Base-by-base conservation (phyloP, 345 rosid species). In the Pugionium cornutum region DNA sequence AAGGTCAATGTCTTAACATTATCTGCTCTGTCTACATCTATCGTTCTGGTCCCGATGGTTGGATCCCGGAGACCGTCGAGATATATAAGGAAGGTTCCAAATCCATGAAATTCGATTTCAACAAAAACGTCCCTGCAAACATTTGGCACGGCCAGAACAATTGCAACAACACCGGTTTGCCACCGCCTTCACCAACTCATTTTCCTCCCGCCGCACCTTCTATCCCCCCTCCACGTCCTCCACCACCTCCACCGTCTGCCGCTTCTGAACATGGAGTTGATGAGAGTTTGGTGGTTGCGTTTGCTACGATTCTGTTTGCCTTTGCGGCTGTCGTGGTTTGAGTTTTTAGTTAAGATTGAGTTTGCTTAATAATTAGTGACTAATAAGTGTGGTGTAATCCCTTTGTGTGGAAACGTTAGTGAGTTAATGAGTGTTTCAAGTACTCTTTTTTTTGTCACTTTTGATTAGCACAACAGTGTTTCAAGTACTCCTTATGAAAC, bases 1-100 rank as follows among this genome's bases (percentile, higher is more conserved):
- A 68, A 58, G 73, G 73, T 42, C 44, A 58, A 27, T 68, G 73
- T 58, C 73, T 68, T 28, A n/a, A 68, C 50, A 10, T 44, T 25
- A 58, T 68, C 9, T 68, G 72, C 9, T 68, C 72, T 8, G 18
- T 58, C 66, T 40, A 58, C 51, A 58, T 68, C 9, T 68, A 58
- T 36, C 72, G 66, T 49, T 40, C 58, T 3, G 72, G 72, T 58
- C 51, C 25, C 1, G 72, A 68, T 36, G 66, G 72, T 27, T 68
- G 72, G 72, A 58, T 68, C 44, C 72, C 72, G 1, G 42, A 58
- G 18, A 40, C 65, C 8, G 4, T 68, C 29, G 72, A 68, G 51
- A 10, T 68, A 9, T 68, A 31, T 52, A 4, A 68, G 7, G 72
- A 68, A 68, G 72, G 65, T 49, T 48, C 51, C 30, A 68, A 58